Percentiles rank a stretch among this genome's conserved stretches.
Evolutionary conservation across 78 protist species (phyloP).

Genomic region (Dictyostelium firmibasis): DNA sequence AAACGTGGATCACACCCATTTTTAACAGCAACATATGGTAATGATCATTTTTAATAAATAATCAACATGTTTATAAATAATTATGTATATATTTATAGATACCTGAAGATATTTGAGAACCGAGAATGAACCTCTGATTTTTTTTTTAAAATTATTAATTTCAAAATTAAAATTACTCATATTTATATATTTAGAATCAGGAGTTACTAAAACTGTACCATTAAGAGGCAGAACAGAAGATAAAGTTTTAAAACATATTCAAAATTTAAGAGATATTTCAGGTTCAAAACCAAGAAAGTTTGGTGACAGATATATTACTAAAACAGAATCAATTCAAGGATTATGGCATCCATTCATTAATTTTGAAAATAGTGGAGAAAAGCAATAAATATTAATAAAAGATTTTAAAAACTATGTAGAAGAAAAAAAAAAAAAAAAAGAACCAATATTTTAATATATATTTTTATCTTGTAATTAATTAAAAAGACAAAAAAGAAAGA

Average conservation of each 20-base stretch:
- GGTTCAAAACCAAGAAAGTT: slow-evolving; percentile 68
- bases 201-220: slow-evolving; percentile 34
- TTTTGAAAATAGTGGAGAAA: not conserved
- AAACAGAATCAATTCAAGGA: slow-evolving; percentile 66
- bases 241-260: slow-evolving; percentile 57
- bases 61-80: too few relatives aligned
- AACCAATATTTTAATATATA: too few relatives aligned
- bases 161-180: not conserved
- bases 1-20: slow-evolving; percentile 53
- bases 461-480: too few relatives aligned
- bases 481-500: not conserved
- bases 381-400: not conserved
- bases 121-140: not conserved
- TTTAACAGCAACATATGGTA: slow-evolving; percentile 54
- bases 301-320: slow-evolving; percentile 53
- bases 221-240: slow-evolving; percentile 67
- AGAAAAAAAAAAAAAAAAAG: not conserved
- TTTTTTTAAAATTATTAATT: not conserved
- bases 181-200: slow-evolving; percentile 42
- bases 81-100: too few relatives aligned
- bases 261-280: slow-evolving; percentile 55
- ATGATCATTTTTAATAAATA: not conserved
- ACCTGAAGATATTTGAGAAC: not conserved
- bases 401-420: too few relatives aligned
- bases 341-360: slow-evolving; percentile 74